Conservation (phyloP, 176 grass and related monocot species). For the Thalia dealbata region DNA sequence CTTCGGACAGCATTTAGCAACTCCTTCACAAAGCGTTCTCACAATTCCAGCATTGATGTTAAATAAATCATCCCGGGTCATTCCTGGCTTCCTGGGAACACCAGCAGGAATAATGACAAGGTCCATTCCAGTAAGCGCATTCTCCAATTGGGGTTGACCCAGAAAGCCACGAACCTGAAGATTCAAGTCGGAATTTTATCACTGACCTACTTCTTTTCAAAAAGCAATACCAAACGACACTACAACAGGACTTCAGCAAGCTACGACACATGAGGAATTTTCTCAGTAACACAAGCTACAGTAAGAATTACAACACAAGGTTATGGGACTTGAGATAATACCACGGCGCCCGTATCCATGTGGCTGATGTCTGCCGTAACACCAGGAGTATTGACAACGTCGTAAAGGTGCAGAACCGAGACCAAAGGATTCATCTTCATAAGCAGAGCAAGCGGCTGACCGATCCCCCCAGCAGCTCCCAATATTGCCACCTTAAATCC, state of each 20-base stretch:
- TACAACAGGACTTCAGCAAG: background rate
- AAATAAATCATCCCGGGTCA: conserved; percentile 98
- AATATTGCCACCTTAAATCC: conserved; percentile 87
- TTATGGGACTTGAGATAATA: conserved; percentile 7
- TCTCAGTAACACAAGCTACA: background rate
- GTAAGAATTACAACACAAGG: background rate
- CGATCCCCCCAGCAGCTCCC: conserved; percentile 86
- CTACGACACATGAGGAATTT: background rate
- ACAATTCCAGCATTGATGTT: conserved; percentile 98
- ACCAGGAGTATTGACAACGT: conserved; percentile 88
- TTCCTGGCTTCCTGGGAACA: conserved; percentile 90
- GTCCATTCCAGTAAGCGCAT: conserved; percentile 88
- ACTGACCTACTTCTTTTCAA: background rate
- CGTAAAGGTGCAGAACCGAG: conserved; percentile 91
- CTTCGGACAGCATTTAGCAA: conserved; percentile 65
- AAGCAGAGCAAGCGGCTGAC: conserved; percentile 80
- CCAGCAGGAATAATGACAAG: conserved; percentile 93
- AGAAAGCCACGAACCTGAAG: conserved; percentile 82
- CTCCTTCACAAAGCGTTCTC: conserved; percentile 57
- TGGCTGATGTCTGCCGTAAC: conserved; percentile 94
- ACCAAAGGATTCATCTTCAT: conserved; percentile 98
- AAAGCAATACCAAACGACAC: background rate
- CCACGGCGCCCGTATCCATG: conserved; percentile 93
- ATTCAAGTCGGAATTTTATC: background rate
- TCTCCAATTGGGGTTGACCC: conserved; percentile 61